These are phyloP conservation scores for Zarea fungicola DNA, from an alignment of 2,329 filamentous ascomycete genomes.

Conservation along the genomic window DNA sequence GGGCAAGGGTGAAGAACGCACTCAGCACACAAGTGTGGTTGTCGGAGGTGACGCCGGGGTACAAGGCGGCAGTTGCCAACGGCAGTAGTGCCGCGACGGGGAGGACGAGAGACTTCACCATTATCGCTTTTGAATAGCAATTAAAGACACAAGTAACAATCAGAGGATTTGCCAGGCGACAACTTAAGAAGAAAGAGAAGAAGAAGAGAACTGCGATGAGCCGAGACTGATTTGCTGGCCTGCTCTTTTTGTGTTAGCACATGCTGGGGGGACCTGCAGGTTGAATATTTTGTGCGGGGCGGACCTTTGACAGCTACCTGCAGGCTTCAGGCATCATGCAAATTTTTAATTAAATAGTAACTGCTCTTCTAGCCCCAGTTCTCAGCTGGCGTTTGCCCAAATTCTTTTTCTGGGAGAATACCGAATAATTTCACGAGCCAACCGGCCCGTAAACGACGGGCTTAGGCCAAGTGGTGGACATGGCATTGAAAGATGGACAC, in stretches of 20 bases:
- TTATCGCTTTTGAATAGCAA: slow-evolving; percentile 14
- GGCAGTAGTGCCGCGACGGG: slow-evolving; percentile 24
- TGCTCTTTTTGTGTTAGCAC: slow-evolving; percentile 13
- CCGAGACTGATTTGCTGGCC: slow-evolving; percentile 2
- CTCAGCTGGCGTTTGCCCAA: no score
- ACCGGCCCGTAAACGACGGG: no score
- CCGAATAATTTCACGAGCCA: no score
- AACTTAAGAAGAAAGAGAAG: not conserved
- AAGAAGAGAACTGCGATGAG: not conserved
- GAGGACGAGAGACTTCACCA: slow-evolving; percentile 22
- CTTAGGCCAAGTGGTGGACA: no score
- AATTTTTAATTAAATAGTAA: no score
- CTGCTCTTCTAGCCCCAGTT: no score
- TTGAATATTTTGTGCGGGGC: not conserved
- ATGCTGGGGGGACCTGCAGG: not conserved
- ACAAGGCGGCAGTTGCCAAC: slow-evolving; percentile 32
- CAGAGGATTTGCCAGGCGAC: not conserved
- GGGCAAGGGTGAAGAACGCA: slow-evolving; percentile 19
- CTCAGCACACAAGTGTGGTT: slow-evolving; percentile 54
- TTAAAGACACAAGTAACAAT: not conserved
- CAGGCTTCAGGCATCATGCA: no score
- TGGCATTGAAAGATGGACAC: not conserved
- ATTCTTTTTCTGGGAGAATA: no score
- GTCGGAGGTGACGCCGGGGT: slow-evolving; percentile 39
- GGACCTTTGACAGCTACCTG: no score